Evolutionary conservation across 345 rosid genomes (phyloP).

Genomic region (Euphorbia tirucalli): DNA sequence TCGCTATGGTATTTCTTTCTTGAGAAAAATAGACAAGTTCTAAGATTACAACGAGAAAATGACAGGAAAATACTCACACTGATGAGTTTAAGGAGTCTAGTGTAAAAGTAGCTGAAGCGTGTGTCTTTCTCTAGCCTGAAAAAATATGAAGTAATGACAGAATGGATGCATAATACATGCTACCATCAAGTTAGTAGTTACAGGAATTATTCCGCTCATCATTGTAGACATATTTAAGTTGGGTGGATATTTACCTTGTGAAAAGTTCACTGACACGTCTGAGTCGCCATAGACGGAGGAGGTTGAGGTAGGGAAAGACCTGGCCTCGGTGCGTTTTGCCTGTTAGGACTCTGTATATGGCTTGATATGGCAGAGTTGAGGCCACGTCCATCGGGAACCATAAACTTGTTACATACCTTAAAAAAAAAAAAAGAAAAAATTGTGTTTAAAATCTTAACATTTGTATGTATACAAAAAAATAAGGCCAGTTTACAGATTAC

Average conservation of each 20-base stretch:
- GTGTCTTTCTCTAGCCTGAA: conserved; percentile 87
- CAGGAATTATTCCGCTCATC: no score
- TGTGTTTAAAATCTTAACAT: no score
- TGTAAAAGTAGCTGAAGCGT: conserved; percentile 63
- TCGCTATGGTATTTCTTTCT: background rate
- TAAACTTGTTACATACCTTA: conserved; percentile 57
- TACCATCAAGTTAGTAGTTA: background rate
- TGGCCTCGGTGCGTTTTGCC: conserved; percentile 37
- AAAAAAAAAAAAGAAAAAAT: background rate
- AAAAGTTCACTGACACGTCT: conserved; percentile 77
- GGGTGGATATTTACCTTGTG: conserved; percentile 54
- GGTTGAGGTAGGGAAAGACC: conserved; percentile 63
- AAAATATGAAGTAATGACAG: background rate
- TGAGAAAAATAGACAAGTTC: background rate
- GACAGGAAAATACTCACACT: conserved; percentile 43
- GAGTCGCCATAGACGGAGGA: conserved; percentile 93
- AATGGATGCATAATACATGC: background rate
- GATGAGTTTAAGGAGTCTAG: conserved; percentile 59
- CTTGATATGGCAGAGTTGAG: conserved; percentile 71
- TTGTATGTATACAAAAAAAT: background rate
- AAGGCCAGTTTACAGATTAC: background rate
- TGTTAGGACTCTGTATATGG: conserved; percentile 44
- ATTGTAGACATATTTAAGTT: no score
- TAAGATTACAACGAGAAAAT: background rate
- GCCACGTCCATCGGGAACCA: conserved; percentile 84